phyloP scores from a whole-genome alignment of 805 yeast genomes.

The Wickerhamomyces strasburgensis region DNA sequence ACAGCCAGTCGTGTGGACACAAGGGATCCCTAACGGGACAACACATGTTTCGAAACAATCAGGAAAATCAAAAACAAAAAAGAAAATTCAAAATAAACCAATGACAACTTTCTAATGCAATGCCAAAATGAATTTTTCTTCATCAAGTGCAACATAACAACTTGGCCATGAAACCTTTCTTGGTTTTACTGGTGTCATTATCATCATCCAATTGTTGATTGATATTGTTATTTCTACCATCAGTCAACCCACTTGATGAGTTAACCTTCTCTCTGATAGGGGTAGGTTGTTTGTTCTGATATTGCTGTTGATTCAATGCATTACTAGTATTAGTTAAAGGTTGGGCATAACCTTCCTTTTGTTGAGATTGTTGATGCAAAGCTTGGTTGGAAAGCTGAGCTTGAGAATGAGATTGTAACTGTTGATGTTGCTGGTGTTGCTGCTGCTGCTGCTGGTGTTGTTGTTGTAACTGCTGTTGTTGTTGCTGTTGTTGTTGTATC shows the following conservation, averaged over 20 bases:
- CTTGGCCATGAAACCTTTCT: conserved; percentile 23
- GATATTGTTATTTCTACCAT: conserved; percentile 16
- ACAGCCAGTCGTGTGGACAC: no score
- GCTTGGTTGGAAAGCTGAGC: conserved; percentile 13
- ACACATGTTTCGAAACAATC: background rate
- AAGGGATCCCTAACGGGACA: no score
- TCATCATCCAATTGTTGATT: conserved; percentile 14
- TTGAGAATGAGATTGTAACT: conserved; percentile 17
- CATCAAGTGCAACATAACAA: conserved; percentile 21
- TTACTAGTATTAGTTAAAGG: conserved; percentile 16
- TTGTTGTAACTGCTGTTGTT: conserved; percentile 15
- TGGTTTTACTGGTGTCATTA: conserved; percentile 14
- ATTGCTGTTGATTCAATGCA: conserved; percentile 26
- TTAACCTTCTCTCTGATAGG: conserved; percentile 27
- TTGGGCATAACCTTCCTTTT: conserved; percentile 11
- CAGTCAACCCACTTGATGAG: conserved; percentile 18
- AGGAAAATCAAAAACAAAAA: background rate
- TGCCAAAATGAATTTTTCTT: background rate
- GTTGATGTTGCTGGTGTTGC: conserved; percentile 15
- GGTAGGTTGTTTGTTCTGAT: conserved; percentile 26
- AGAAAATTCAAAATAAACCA: background rate
- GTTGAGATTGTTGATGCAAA: conserved; percentile 8
- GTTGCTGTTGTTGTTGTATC: conserved; percentile 18
- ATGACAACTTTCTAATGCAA: background rate
- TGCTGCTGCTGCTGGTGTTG: conserved; percentile 16